Evolutionary conservation across 2,329 filamentous ascomycete species (phyloP).

Genomic region (Microsporum audouinii): DNA sequence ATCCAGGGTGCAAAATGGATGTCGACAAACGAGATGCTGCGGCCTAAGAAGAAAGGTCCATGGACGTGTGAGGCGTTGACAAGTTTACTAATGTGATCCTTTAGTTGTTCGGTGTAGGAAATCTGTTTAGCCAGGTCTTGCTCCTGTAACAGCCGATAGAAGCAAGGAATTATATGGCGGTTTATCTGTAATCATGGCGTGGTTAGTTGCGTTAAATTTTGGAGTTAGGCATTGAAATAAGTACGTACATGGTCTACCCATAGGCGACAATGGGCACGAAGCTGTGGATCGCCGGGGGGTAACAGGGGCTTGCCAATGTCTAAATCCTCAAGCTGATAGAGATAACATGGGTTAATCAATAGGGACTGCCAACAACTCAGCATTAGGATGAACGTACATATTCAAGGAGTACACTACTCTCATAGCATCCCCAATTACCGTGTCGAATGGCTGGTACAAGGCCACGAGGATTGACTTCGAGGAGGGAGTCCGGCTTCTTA

Average conservation of each 20-base stretch:
- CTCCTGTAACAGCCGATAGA: constrained; percentile 62
- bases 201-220: constrained; percentile 5
- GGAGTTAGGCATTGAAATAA: not conserved
- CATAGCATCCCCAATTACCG: constrained; percentile 70
- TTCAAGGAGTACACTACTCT: constrained; percentile 74
- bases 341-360: not conserved
- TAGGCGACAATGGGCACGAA: constrained; percentile 61
- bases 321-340: constrained; percentile 60
- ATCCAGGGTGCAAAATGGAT: constrained; percentile 67
- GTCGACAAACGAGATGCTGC: constrained; percentile 53
- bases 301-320: constrained; percentile 49
- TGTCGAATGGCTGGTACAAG: constrained; percentile 66
- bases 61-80: constrained; percentile 45
- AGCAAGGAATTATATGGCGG: constrained; percentile 60
- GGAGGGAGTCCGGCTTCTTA: constrained; percentile 55
- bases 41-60: constrained; percentile 60
- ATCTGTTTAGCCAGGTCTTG: constrained; percentile 50
- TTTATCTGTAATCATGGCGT: constrained; percentile 49
- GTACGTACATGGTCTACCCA: constrained; percentile 66
- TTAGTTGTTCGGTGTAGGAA: constrained; percentile 50
- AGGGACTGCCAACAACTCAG: not conserved
- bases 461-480: constrained; percentile 65
- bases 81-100: constrained; percentile 52
- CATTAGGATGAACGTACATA: constrained; percentile 46
- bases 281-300: constrained; percentile 51